A percentile compares a stretch with the other conserved stretches of the same genome.
phyloP scores from a whole-genome alignment of 495 filamentous ascomycete genomes.

The Xylaria venustula region DNA sequence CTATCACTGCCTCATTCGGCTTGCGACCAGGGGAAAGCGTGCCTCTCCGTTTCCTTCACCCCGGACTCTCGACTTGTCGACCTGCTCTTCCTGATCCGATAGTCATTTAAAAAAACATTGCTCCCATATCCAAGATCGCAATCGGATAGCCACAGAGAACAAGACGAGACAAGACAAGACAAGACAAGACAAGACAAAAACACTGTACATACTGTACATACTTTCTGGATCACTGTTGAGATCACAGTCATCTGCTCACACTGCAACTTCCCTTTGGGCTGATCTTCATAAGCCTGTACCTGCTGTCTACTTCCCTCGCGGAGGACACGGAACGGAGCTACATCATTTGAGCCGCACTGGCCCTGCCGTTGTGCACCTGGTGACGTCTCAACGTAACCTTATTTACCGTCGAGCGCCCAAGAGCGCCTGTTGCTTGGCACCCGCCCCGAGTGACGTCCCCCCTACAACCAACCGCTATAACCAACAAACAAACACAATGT shows the following conservation, averaged over 20 bases:
- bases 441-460: not conserved
- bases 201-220: too few species aligned
- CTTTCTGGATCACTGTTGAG: too few species aligned
- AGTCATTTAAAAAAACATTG: not conserved
- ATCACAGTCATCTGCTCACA: not conserved
- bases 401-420: not conserved
- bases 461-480: too few species aligned
- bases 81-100: not conserved
- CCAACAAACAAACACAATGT: constrained; percentile 58
- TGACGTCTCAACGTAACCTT: constrained; percentile 14
- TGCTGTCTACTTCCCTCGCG: not conserved
- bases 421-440: not conserved
- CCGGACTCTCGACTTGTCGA: not conserved
- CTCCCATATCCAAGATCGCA: not conserved
- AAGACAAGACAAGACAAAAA: not conserved
- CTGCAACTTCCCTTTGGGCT: constrained; percentile 1
- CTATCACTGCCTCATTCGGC: not conserved
- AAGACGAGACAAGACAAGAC: not conserved
- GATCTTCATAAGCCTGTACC: not conserved
- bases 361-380: not conserved
- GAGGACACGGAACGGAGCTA: not conserved
- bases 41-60: not conserved
- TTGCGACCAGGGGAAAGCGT: not conserved
- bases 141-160: not conserved
- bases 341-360: constrained; percentile 9